Evolutionary conservation across 495 filamentous ascomycete species (phyloP).

Genomic region (Saxophila tyrrhenica): DNA sequence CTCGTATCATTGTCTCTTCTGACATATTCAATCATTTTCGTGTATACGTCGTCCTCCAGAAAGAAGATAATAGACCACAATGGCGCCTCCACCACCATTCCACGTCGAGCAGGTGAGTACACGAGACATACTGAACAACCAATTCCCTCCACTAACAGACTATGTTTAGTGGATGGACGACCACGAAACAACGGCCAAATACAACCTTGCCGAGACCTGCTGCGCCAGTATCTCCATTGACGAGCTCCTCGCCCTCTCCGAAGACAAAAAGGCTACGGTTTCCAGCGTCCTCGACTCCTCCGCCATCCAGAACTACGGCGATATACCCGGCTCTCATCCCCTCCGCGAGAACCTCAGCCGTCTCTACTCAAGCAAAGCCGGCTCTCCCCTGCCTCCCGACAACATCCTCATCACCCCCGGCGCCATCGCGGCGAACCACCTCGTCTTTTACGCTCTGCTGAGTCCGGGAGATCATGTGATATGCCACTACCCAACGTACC

Average conservation of each 20-base stretch:
- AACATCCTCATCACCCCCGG: conserved; percentile 70
- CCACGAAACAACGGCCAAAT: conserved; percentile 60
- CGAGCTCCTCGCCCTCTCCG: conserved; percentile 50
- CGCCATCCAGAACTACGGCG: conserved; percentile 54
- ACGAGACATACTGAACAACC: too few species aligned
- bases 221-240: conserved; percentile 68
- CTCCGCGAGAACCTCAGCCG: conserved; percentile 52
- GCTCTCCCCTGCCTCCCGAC: conserved; percentile 44
- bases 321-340: conserved; percentile 56
- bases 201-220: conserved; percentile 85
- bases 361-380: conserved; percentile 46
- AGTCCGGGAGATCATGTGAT: conserved; percentile 79
- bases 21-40: not conserved
- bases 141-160: not conserved
- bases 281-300: conserved; percentile 32
- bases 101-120: conserved; percentile 62
- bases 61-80: not conserved
- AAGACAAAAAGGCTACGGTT: conserved; percentile 33
- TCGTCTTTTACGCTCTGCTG: conserved; percentile 62
- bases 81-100: conserved; percentile 38
- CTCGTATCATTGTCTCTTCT: conserved; percentile 8
- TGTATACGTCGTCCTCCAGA: not conserved
- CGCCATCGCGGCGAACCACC: conserved; percentile 75
- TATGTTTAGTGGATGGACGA: conserved; percentile 72
- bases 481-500: conserved; percentile 83